Evolutionary conservation across 495 filamentous ascomycete species (phyloP), one percentile per base, ranked within the genome.

Genomic region (Immersiella caudata): DNA sequence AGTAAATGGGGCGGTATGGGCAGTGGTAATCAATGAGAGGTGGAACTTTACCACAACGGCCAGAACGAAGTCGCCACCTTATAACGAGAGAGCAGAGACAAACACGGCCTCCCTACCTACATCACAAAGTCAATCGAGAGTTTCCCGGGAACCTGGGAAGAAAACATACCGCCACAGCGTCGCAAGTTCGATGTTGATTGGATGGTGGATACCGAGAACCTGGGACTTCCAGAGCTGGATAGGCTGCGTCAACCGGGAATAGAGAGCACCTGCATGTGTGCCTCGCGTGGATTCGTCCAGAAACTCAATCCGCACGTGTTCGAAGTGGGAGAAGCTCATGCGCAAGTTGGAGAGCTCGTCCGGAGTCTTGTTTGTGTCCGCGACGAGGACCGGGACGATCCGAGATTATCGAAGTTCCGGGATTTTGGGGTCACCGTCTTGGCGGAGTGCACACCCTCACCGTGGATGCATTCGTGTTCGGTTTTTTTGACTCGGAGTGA

Each of bases 391-490:
- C 52, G 52, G 52, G 52, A 26, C 52, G 52, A 24, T n/a, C 52
- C 52, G 52, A 55, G 52, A 55, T 55, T 22, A 22, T 24, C 8
- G 52, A 55, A 22, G 52, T 22, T 24, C 52, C 52, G 16, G 52
- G 52, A 22, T 55, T 55, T 55, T 22, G 52, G 52, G 21, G 14
- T 22, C 20, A 22, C 52, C 24, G 20, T 11, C 52, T 55, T 55
- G 52, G 52, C 52, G 5, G 12, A 24, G 52, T 6, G n/a, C 24
- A 26, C 14, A 2, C 52, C 52, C 52, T 2, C 3, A 22, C 52
- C 52, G 52, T 55, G 52, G n/a, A 11, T 55, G 20, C n/a, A 55
- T 16, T 55, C 52, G 52, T 22, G 25, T 55, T 55, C 52, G 52
- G 52, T 2, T 55, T 55, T n/a, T 22, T 16, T 55, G 52, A 24